Conservation (phyloP, 2,329 filamentous ascomycete genomes). For the Madurella mycetomatis region DNA sequence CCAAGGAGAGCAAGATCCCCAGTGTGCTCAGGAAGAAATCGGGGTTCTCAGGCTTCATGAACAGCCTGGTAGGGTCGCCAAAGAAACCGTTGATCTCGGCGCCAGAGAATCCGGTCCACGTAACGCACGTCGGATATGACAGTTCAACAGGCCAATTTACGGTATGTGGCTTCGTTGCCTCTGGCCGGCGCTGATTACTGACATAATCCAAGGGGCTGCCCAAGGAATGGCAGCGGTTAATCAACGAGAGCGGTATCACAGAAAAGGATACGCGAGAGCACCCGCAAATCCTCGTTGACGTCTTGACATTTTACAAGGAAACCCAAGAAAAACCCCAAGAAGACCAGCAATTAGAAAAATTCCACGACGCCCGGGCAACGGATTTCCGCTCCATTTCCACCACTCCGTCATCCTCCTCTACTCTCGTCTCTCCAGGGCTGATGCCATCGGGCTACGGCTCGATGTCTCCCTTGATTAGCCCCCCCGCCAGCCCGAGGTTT, state of each 20-base stretch:
- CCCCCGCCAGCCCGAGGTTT: slow-evolving; percentile 80
- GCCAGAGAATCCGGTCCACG: slow-evolving; percentile 94
- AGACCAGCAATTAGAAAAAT: slow-evolving; percentile 92
- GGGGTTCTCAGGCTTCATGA: slow-evolving; percentile 83
- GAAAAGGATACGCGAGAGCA: slow-evolving; percentile 95
- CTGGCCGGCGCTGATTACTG: slow-evolving; percentile 7
- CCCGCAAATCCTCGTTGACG: slow-evolving; percentile 91
- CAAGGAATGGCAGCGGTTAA: slow-evolving; percentile 94
- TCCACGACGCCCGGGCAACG: slow-evolving; percentile 73
- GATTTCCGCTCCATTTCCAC: slow-evolving; percentile 43
- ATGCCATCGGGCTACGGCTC: slow-evolving; percentile 53
- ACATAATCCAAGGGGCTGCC: slow-evolving; percentile 66
- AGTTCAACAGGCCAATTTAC: slow-evolving; percentile 95
- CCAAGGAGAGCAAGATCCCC: slow-evolving; percentile 55
- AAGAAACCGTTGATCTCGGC: slow-evolving; percentile 94
- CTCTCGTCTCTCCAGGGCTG: slow-evolving; percentile 47
- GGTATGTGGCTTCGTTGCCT: slow-evolving; percentile 46
- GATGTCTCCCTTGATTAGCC: slow-evolving; percentile 65
- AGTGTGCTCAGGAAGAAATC: slow-evolving; percentile 73
- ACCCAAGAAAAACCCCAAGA: slow-evolving; percentile 76
- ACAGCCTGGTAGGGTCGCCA: slow-evolving; percentile 75
- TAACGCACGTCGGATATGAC: slow-evolving; percentile 97
- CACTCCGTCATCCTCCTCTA: slow-evolving; percentile 40
- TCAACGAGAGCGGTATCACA: slow-evolving; percentile 93
- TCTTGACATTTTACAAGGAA: slow-evolving; percentile 96